Base-by-base conservation (phyloP, 2,329 filamentous ascomycete species). In the Cladosporium austrohemisphaericum region DNA sequence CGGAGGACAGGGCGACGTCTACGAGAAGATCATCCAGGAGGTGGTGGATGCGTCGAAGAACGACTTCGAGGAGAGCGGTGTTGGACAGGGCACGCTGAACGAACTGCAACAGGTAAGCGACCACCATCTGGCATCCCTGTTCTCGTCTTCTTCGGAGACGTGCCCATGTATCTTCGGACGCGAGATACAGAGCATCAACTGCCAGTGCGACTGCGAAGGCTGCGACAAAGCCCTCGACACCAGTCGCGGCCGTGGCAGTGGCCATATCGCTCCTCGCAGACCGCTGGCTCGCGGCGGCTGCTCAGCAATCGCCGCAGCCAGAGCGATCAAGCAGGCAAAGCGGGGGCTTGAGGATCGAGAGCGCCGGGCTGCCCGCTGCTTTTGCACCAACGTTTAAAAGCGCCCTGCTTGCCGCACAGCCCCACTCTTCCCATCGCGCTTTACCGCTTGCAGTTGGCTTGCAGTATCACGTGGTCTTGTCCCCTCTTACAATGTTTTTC, bases 21-120 rank as follows among this genome's bases (percentile, higher is more conserved):
- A 96, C 71, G 77, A 84, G 70, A 88, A 93, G 73, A 90, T 98
- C 67, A 88, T 97, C 70, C 85, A 92, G 61, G 86, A 87, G 62
- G 73, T 76, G 53, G 67, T 75, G 52, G 58, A 62, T 41, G 65
- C 67, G 59, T 96, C 92, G 64, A 81, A 88, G 65, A 87, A 92
- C 65, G 93, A 97, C 71, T 97, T 98, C 68, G 93, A 98, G 70
- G 93, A 98, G 73, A 89, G 86, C 60, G 93, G 93, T 62, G 86
- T 97, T 57, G 89, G 95, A 62, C 86, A 92, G 68, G 76, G 81
- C 60, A 92, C 92, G 44, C 75, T 98, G 63, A 83, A 92, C 59
- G 88, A 95, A 68, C 76, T 98, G 76, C 85, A 84, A 71, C 79
- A 85, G 82, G 92, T 97, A 76, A 79, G 58, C 31, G 31, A 25